These are phyloP conservation scores for Apiospora saccharicola DNA, from an alignment of 2,329 filamentous ascomycete species.

Conservation along the genomic window DNA sequence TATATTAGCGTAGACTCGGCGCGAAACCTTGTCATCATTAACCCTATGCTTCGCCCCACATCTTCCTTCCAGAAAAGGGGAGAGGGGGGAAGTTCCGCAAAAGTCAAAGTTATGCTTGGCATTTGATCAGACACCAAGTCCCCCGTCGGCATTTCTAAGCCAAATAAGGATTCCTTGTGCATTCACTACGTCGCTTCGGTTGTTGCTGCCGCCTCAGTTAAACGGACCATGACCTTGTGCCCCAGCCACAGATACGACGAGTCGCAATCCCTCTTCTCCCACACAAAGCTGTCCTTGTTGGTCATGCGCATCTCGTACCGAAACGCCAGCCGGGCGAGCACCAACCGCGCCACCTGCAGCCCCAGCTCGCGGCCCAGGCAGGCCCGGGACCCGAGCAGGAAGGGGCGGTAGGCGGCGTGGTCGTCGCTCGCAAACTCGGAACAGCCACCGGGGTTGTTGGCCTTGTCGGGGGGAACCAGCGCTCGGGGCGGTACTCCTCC, in stretches of 20 bases:
- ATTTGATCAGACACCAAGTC: neutral
- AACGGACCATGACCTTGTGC: neutral
- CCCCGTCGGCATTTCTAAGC: neutral
- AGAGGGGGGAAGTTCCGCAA: neutral
- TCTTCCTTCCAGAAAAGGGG: neutral
- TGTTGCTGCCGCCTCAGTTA: neutral
- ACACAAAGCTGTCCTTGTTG: conserved; percentile 9
- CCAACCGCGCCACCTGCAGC: conserved; percentile 7
- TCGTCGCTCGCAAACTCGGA: neutral
- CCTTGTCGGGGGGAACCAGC: neutral
- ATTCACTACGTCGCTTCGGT: neutral
- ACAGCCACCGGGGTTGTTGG: neutral
- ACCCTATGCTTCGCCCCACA: neutral
- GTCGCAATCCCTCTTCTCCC: neutral
- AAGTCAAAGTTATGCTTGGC: neutral
- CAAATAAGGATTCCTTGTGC: neutral
- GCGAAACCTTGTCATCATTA: neutral
- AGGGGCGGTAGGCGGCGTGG: neutral
- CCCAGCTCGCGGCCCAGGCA: conserved; percentile 18
- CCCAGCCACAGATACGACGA: neutral
- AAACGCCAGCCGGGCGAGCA: neutral
- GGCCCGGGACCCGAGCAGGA: conserved; percentile 1
- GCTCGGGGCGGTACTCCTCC: conserved; percentile 16
- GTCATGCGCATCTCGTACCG: neutral
- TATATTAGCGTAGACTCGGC: neutral